These are phyloP conservation scores for Dactylonectria estremocensis DNA, from an alignment of 2,329 filamentous ascomycete genomes.

Conservation along the genomic window DNA sequence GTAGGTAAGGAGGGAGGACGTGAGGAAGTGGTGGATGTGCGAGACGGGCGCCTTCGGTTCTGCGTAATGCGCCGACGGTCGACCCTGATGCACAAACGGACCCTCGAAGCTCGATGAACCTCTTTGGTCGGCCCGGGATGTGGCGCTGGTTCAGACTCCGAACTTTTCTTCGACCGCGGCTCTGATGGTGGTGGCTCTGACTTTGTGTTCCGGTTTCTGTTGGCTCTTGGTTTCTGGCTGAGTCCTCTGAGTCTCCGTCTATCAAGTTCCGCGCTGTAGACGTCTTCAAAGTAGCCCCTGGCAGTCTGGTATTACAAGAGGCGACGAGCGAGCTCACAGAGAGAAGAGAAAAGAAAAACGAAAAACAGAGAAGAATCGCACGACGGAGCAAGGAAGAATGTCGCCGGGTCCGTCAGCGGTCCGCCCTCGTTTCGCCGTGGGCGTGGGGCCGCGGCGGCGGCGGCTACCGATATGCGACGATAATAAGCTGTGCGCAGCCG, in stretches of 20 bases:
- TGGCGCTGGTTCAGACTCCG: too few species aligned
- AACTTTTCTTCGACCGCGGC: background rate
- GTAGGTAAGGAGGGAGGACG: background rate
- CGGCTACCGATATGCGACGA: background rate
- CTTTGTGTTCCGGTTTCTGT: background rate
- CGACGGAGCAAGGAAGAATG: conserved; percentile 22
- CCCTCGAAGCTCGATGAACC: too few species aligned
- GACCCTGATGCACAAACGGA: background rate
- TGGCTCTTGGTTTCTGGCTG: background rate
- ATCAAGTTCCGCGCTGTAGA: background rate
- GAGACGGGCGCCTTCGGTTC: background rate
- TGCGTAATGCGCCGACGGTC: background rate
- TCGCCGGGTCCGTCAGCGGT: conserved; percentile 5
- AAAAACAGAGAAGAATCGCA: too few species aligned
- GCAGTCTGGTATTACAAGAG: conserved; percentile 12
- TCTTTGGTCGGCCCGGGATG: background rate
- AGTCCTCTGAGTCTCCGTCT: background rate
- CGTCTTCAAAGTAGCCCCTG: background rate
- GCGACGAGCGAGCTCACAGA: conserved; percentile 5
- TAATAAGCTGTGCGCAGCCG: conserved; percentile 2
- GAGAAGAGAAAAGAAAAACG: background rate
- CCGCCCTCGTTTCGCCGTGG: conserved; percentile 5
- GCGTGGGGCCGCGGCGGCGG: background rate
- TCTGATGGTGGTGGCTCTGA: background rate
- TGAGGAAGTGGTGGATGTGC: background rate